Base-by-base conservation (phyloP, 2,329 filamentous ascomycete species). In the Alternaria conjuncta region DNA sequence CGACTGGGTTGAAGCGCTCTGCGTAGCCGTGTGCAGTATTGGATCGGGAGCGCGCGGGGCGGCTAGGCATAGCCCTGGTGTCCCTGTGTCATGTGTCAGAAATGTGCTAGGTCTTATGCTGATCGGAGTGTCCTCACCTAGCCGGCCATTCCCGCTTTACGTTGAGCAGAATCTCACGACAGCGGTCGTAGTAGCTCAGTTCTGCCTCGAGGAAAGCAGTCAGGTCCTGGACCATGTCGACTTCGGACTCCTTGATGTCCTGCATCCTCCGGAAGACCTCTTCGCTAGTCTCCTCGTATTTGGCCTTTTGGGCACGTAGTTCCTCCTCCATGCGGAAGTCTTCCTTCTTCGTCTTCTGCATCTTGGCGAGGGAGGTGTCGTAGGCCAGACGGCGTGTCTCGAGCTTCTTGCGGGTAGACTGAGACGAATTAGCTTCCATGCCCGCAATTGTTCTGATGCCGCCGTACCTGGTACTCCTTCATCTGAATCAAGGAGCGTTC, bases 301-400 rank as follows among this genome's bases (percentile, higher is more conserved):
- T 98, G 73, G 93, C 92, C 80, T 97, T 97, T 79, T 96, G 93
- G 26, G 89, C 87, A 60, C 95, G 91, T 57, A 97, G 87, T 80
- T 98, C 95, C 78, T 98, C 95, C 80, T 98, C 96, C 60, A 96
- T 86, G 66, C 93, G 87, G 83, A 96, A 97, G 78, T 98, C 95
- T 75, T 98, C 95, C 74, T 91, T 93, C 84, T 97, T 97, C 23
- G 91, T 90, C 81, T 97, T 97, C 75, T 96, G 90, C 88, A 97
- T 90, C 84, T 97, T 97, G 67, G 89, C 88, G 51, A 93, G 89
- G 65, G 92, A 94, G 32, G 95, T 91, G 78, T 98, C 95, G 79
- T 97, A 97, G 67, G 94, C 94, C 61, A 98, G 85, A 64, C 95
- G 89, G 62, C 95, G 90, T 75, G 85, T 92, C 79, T 98, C 96